These are phyloP conservation scores for Sporothrix variecibatus DNA, from an alignment of 2,329 filamentous ascomycete species.

Conservation along the genomic window DNA sequence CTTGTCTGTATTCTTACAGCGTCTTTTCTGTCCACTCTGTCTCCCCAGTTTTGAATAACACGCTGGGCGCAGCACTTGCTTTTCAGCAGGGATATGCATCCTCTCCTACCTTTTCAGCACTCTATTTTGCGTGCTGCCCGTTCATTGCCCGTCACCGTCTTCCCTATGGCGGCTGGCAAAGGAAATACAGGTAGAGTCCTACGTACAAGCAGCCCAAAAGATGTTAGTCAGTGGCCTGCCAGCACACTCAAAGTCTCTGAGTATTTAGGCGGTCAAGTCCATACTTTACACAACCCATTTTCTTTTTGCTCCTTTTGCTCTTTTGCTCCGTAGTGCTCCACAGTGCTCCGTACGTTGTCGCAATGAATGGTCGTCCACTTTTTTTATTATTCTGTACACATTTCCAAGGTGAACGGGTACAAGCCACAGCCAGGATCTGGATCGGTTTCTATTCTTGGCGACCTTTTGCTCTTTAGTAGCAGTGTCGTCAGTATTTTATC, in stretches of 20 bases:
- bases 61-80: neutral
- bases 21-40: neutral
- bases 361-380: neutral
- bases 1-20: neutral
- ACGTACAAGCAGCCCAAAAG: neutral
- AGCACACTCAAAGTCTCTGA: neutral
- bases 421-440: constrained; percentile 14
- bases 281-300: neutral
- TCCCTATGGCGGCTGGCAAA: neutral
- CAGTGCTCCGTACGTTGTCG: constrained; percentile 3
- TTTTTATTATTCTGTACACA: too few relatives aligned
- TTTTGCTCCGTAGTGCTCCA: too few relatives aligned
- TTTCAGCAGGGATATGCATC: neutral
- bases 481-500: neutral
- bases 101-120: neutral
- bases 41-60: neutral
- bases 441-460: constrained; percentile 15
- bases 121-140: neutral
- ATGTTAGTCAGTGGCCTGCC: neutral
- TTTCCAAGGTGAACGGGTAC: neutral
- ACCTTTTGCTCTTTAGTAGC: neutral
- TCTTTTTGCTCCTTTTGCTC: neutral
- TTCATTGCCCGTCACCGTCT: neutral
- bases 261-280: neutral
- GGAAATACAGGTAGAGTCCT: neutral